phyloP scores from a whole-genome alignment of 2,329 filamentous ascomycete species.

The Arachnopeziza araneosa region DNA sequence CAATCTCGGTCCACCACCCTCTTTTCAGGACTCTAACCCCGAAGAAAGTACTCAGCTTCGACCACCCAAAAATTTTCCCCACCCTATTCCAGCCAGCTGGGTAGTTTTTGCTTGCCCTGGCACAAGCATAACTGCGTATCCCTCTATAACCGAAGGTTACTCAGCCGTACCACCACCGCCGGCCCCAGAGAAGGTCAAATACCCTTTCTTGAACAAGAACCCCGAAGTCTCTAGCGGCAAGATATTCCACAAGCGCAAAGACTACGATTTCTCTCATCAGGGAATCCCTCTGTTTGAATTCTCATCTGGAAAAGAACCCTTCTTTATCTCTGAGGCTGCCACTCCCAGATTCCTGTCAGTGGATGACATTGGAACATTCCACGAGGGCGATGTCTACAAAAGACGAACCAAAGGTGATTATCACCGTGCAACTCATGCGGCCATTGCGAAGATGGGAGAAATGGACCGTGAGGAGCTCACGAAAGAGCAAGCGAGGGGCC shows the following conservation, averaged over 20 bases:
- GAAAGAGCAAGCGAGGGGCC: background rate
- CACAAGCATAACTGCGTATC: slow-evolving; percentile 19
- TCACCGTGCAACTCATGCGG: background rate
- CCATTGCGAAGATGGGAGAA: background rate
- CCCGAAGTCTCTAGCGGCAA: background rate
- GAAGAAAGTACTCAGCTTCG: background rate
- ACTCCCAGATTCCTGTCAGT: slow-evolving; percentile 7
- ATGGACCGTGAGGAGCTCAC: background rate
- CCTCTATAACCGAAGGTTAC: slow-evolving; percentile 7
- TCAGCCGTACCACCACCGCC: background rate
- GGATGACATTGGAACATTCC: slow-evolving; percentile 7
- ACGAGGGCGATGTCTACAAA: background rate
- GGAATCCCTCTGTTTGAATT: slow-evolving; percentile 29
- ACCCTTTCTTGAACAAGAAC: background rate
- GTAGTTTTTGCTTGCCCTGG: slow-evolving; percentile 27
- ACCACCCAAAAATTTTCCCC: slow-evolving; percentile 21
- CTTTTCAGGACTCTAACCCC: background rate
- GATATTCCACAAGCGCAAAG: slow-evolving; percentile 17
- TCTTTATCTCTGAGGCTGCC: background rate
- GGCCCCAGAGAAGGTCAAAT: background rate
- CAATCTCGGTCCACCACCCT: background rate
- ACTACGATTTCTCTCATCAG: slow-evolving; percentile 26
- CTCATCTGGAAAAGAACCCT: background rate
- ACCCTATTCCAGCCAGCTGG: slow-evolving; percentile 18
- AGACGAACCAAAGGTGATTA: background rate